A percentile compares a stretch with the other conserved stretches of the same genome.
phyloP scores from a whole-genome alignment of 1,284 basidiomycete species.

The Sporisorium iseilematis-ciliati region DNA sequence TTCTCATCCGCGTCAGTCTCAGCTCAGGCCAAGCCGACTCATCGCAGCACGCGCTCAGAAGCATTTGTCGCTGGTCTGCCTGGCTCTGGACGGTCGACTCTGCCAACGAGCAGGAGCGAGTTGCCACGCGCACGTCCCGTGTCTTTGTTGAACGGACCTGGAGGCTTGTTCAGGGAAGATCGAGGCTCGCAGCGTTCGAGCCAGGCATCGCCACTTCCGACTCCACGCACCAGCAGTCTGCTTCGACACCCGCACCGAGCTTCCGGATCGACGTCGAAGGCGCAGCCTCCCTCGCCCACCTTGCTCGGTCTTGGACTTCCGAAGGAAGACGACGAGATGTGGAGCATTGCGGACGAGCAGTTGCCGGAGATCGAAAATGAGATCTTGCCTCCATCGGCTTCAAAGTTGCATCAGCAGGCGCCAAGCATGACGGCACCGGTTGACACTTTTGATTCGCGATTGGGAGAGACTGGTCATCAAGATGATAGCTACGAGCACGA shows the following conservation, averaged over 20 bases:
- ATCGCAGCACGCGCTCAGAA: constrained; percentile 31
- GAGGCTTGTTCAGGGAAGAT: constrained; percentile 36
- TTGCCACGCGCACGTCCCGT: constrained; percentile 38
- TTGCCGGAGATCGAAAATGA: constrained; percentile 44
- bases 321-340: constrained; percentile 37
- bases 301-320: constrained; percentile 39
- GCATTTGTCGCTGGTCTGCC: constrained; percentile 31
- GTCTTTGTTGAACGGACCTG: constrained; percentile 42
- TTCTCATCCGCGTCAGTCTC: constrained; percentile 20
- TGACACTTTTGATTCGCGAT: constrained; percentile 15
- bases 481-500: constrained; percentile 12
- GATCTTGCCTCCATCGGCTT: constrained; percentile 2
- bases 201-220: constrained; percentile 33
- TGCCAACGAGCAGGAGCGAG: constrained; percentile 35
- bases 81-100: constrained; percentile 19
- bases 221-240: constrained; percentile 39
- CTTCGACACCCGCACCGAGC: constrained; percentile 22
- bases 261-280: constrained; percentile 8
- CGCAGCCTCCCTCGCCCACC: constrained; percentile 31
- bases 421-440: neutral
- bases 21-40: constrained; percentile 24
- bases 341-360: constrained; percentile 53
- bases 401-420: constrained; percentile 4
- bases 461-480: constrained; percentile 7
- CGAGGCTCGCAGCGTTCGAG: constrained; percentile 25